Percentiles rank a stretch among this genome's conserved stretches.
Conservation (phyloP, 495 filamentous ascomycete species). For the Penicillium dipodomyicola region DNA sequence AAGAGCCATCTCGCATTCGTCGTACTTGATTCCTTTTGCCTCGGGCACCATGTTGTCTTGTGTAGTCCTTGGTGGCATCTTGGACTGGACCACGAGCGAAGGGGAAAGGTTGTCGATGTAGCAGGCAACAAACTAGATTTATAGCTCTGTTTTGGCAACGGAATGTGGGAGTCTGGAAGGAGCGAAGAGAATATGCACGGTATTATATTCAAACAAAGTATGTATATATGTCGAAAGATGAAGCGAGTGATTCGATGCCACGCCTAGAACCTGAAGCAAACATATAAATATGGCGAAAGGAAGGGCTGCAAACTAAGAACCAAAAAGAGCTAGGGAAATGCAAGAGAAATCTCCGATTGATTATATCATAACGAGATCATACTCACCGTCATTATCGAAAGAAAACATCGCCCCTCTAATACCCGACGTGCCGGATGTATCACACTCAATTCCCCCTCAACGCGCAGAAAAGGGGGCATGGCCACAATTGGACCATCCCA, state of each 20-base stretch:
- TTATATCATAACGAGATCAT: constrained; percentile 20
- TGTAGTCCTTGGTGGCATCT: constrained; percentile 31
- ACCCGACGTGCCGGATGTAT: constrained; percentile 16
- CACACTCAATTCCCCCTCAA: constrained; percentile 19
- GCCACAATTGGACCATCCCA: constrained; percentile 17
- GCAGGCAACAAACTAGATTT: not conserved
- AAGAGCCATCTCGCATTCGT: constrained; percentile 45
- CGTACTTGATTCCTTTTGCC: constrained; percentile 40
- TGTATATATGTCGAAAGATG: constrained; percentile 6
- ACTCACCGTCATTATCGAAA: constrained; percentile 12
- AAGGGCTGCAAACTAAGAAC: constrained; percentile 12
- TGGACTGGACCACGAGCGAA: not conserved
- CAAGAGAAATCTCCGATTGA: constrained; percentile 9
- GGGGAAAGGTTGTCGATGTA: not conserved
- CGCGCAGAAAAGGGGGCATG: constrained; percentile 14
- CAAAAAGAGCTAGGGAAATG: constrained; percentile 1
- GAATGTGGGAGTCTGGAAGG: not conserved
- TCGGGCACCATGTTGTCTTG: constrained; percentile 36
- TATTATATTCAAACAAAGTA: constrained; percentile 3
- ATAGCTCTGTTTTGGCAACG: not conserved
- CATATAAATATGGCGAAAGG: constrained; percentile 8
- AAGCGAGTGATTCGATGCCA: constrained; percentile 1
- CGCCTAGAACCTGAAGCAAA: constrained; percentile 5
- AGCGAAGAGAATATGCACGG: not conserved
- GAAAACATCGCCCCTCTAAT: constrained; percentile 18